Base-by-base conservation (phyloP, 768 basidiomycete genomes). In the Lentinula boryana region DNA sequence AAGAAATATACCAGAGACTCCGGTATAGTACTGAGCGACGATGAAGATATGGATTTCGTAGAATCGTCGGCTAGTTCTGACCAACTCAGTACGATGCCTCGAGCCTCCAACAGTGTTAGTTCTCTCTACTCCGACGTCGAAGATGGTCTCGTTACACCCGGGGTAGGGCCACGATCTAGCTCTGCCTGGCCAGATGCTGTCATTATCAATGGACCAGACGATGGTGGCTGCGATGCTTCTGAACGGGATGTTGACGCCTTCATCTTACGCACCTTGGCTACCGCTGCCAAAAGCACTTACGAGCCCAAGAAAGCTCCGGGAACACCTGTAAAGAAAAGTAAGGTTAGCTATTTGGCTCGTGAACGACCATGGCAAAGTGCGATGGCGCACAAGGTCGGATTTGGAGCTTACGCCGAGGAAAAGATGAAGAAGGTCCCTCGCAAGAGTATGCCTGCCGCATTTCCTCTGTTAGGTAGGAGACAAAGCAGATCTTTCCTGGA, bases 281-380 rank as follows among this genome's bases (percentile, higher is more conserved):
- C 81, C 3, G 84, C 83, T 10, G 76, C 80, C 13, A 87, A 85
- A 62, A 77, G 76, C 2, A 72, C 76, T 33, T 68, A 66, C 4
- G 74, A 67, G 18, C 62, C 69, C 16, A 91, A 89, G 78, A 85
- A 79, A 60, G 82, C 84, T 5, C 91, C 91, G 1, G 89, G 88
- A 0, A 93, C 91, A 13, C 91, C 91, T 1, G 88, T 91, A n/a
- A 93, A 93, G 78, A 85, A 80, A 68, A 70, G 78, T 60, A 86
- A 86, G 72, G 85, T 83, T 21, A 78, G 80, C 43, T 78, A 82
- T 67, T 73, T 87, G 38, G 75, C 78, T 32, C 77, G 77, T 62
- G 81, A 84, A 54, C 78, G 89, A 9, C 88, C 87, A 4, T 92
- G 89, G 89, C 89, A 91, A 70, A 91, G 90, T 67, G 89, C 89